These are phyloP conservation scores for Aspergillus pseudotamarii DNA, from an alignment of 2,329 filamentous ascomycete genomes.

Conservation along the genomic window DNA sequence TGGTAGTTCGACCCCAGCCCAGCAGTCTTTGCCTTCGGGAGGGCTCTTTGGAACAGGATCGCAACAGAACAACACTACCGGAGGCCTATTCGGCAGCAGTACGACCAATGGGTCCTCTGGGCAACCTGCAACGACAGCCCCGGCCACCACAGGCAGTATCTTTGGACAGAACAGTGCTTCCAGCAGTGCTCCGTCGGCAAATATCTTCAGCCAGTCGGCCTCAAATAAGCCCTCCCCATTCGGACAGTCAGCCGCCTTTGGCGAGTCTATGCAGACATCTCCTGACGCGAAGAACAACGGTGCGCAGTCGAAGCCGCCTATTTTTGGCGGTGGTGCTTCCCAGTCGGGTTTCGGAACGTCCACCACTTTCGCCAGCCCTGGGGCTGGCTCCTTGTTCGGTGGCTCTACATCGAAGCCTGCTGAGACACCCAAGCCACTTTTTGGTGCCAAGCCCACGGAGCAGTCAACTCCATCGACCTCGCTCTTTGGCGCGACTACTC, in stretches of 20 bases:
- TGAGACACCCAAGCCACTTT: slow-evolving; percentile 25
- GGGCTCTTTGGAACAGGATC: slow-evolving; percentile 24
- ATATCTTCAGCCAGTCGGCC: slow-evolving; percentile 27
- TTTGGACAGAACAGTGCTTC: slow-evolving; percentile 25
- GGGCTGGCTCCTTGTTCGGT: slow-evolving; percentile 21
- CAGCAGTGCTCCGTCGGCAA: slow-evolving; percentile 19
- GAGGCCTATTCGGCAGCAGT: slow-evolving; percentile 21
- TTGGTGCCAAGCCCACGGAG: slow-evolving; percentile 25
- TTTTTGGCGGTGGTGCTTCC: slow-evolving; percentile 25
- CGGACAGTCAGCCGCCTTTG: slow-evolving; percentile 28
- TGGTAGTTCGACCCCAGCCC: slow-evolving; percentile 22
- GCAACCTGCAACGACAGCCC: slow-evolving; percentile 20
- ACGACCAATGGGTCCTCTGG: slow-evolving; percentile 15
- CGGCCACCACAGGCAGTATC: slow-evolving; percentile 21
- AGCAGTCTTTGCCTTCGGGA: slow-evolving; percentile 25
- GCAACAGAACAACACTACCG: slow-evolving; percentile 17
- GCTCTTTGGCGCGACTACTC: slow-evolving; percentile 34
- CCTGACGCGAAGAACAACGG: slow-evolving; percentile 30
- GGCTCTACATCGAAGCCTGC: slow-evolving; percentile 21
- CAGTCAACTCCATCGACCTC: slow-evolving; percentile 22
- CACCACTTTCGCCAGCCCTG: slow-evolving; percentile 19
- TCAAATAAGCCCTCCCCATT: slow-evolving; percentile 29
- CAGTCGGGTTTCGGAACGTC: slow-evolving; percentile 22
- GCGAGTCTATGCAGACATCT: slow-evolving; percentile 39
- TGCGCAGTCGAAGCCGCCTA: slow-evolving; percentile 20